Conservation (phyloP, 148 eudicot genomes). For the Bassia scoparia region DNA sequence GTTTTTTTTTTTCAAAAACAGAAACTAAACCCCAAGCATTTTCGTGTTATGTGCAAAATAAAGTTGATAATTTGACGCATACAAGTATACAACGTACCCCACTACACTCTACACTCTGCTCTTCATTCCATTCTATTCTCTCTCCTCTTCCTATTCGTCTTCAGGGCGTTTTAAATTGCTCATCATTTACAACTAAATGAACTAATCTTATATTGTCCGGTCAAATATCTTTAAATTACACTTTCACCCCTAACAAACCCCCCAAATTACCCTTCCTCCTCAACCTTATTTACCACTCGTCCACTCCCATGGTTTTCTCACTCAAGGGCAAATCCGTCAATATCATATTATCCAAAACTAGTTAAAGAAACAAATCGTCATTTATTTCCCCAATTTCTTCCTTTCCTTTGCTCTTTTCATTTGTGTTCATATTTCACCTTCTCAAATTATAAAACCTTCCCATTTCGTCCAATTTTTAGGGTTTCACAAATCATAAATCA, state of each 20-base stretch:
- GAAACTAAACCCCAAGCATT: too few relatives aligned
- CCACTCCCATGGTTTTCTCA: too few relatives aligned
- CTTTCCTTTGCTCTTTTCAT: background rate
- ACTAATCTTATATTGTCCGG: background rate
- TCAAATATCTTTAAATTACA: background rate
- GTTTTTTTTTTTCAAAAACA: too few relatives aligned
- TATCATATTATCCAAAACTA: background rate
- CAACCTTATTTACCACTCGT: background rate
- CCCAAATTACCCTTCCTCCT: background rate
- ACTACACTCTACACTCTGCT: background rate
- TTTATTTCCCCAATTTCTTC: background rate
- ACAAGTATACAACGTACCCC: too few relatives aligned
- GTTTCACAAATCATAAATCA: background rate
- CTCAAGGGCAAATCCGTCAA: background rate
- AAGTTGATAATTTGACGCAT: too few relatives aligned
- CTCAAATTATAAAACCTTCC: background rate
- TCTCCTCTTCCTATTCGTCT: slow-evolving; percentile 17
- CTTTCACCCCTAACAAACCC: background rate
- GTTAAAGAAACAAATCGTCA: background rate
- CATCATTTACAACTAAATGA: background rate
- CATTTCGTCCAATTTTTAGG: background rate
- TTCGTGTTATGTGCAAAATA: too few relatives aligned
- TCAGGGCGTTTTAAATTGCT: slow-evolving; percentile 3
- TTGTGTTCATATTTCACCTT: background rate
- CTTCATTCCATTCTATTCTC: background rate